A percentile compares a stretch with the other conserved stretches of the same genome.
Conservation (phyloP, 768 basidiomycete genomes). For the Flagelloscypha sp. region DNA sequence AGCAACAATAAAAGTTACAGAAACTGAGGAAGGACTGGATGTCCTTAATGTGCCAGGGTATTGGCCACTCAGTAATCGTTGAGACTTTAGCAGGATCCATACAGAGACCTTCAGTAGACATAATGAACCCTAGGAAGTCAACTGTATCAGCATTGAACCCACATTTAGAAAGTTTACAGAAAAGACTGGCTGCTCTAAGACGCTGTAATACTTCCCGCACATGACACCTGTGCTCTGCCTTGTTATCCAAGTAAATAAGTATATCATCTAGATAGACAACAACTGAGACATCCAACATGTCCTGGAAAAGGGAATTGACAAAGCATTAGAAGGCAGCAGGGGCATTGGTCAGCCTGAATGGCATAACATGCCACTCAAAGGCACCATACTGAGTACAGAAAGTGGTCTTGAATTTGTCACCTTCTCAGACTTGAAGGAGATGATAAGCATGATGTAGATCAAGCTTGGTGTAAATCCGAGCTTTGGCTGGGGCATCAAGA, state of each 20-base stretch:
- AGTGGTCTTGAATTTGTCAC: conserved; percentile 29
- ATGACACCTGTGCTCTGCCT: conserved; percentile 4
- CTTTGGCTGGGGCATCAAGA: conserved; percentile 18
- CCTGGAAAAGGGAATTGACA: conserved; percentile 31
- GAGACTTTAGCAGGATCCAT: conserved; percentile 8
- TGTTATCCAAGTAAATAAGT: conserved; percentile 19
- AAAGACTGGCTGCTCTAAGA: conserved; percentile 12
- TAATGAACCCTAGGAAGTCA: conserved; percentile 11
- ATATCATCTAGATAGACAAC: conserved; percentile 27
- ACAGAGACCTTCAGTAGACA: not conserved
- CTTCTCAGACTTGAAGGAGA: conserved; percentile 25
- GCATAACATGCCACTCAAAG: conserved; percentile 25
- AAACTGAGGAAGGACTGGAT: conserved; percentile 22
- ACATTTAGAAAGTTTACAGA: conserved; percentile 19
- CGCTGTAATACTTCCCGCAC: conserved; percentile 10
- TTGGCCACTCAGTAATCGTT: conserved; percentile 3
- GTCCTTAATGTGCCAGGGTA: conserved; percentile 4
- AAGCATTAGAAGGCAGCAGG: conserved; percentile 29
- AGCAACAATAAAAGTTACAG: conserved; percentile 22
- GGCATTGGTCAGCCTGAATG: conserved; percentile 16
- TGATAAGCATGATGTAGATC: conserved; percentile 32
- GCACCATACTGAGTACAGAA: conserved; percentile 26
- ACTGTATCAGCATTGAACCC: conserved; percentile 8
- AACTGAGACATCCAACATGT: conserved; percentile 27
- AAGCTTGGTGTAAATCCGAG: conserved; percentile 22